Percentiles rank a stretch among this genome's conserved stretches.
Evolutionary conservation across 1,284 basidiomycete genomes (phyloP).

Genomic region (Gomphus sp.): DNA sequence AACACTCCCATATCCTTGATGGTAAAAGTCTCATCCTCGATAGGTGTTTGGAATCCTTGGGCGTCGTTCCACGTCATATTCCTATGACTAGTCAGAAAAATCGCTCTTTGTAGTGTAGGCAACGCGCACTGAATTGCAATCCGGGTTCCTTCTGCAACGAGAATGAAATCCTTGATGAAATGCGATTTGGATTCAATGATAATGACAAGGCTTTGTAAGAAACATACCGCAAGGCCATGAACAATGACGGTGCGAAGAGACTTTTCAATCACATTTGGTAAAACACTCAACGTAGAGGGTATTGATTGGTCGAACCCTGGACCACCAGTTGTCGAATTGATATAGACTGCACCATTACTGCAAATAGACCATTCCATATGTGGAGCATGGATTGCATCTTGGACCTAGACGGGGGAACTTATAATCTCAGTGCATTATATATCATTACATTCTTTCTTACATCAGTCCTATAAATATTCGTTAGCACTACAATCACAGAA

Average conservation of each 20-base stretch:
- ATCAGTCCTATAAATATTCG: conserved; percentile 25
- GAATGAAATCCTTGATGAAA: conserved; percentile 37
- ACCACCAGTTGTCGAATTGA: conserved; percentile 26
- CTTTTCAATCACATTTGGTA: conserved; percentile 32
- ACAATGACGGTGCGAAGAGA: conserved; percentile 29
- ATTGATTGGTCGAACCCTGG: conserved; percentile 25
- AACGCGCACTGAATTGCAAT: conserved; percentile 44
- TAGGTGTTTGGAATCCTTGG: conserved; percentile 32
- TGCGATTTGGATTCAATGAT: not conserved
- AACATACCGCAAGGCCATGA: conserved; percentile 20
- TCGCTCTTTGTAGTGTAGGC: not conserved
- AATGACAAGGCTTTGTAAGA: not conserved
- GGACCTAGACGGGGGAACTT: conserved; percentile 26
- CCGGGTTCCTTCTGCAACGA: conserved; percentile 47
- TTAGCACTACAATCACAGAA: not conserved
- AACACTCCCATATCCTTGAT: conserved; percentile 27
- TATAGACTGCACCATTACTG: conserved; percentile 34
- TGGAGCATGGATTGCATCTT: conserved; percentile 49
- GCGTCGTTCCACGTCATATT: conserved; percentile 32
- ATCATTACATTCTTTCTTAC: conserved; percentile 18
- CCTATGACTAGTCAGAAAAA: conserved; percentile 12
- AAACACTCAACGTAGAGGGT: conserved; percentile 28
- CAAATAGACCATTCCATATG: conserved; percentile 42
- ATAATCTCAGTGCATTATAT: conserved; percentile 10
- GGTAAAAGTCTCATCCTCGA: conserved; percentile 25